Evolutionary conservation across 768 basidiomycete genomes (phyloP), one percentile per base, ranked within the genome.

Genomic region (Tricholoma saponaceum): DNA sequence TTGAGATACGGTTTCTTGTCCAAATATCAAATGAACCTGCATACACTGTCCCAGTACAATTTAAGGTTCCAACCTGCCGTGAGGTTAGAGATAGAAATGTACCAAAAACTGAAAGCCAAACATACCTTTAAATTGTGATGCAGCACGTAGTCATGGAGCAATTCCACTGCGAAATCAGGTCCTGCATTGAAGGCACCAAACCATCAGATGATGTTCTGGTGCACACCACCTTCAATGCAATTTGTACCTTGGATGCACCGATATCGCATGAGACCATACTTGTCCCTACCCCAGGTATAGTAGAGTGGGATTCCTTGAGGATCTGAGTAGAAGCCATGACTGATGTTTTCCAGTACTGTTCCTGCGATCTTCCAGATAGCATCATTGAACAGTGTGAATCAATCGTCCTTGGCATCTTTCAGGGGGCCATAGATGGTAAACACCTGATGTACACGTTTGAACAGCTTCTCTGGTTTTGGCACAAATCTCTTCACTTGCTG

Each of bases 191-290:
- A 32, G 51, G 26, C 51, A 28, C 51, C 51, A 52, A 52, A 32
- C 30, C 30, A 52, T 52, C 32, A 8, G 51, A 52, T 52, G 51
- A 52, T 52, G 30, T 32, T 52, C 51, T 52, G 51, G 30, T 52
- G 51, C 18, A 52, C 51, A 28, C 51, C 51, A 3, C 51, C 51
- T 52, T 52, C 32, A 4, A 37, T 37, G 14, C 35, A 9, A 20
- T 41, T 41, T 41, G 39, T 41, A 20, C 39, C 39, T 7, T n/a
- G 5, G 39, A 41, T 20, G 6, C 39, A 41, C 6, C 18, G 7
- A 20, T 41, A 41, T 20, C 39, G 1, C n/a, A 20, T 20, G 1
- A 41, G 39, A 18, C 18, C 39, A 41, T 41, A 18, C 10, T 41
- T 41, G 18, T 41, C 39, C 10, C 18, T n/a, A 18, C 39, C 18